Evolutionary conservation across 148 eudicot genomes (phyloP), one percentile per base, ranked within the genome.

Genomic region (Chenopodium suecicum): DNA sequence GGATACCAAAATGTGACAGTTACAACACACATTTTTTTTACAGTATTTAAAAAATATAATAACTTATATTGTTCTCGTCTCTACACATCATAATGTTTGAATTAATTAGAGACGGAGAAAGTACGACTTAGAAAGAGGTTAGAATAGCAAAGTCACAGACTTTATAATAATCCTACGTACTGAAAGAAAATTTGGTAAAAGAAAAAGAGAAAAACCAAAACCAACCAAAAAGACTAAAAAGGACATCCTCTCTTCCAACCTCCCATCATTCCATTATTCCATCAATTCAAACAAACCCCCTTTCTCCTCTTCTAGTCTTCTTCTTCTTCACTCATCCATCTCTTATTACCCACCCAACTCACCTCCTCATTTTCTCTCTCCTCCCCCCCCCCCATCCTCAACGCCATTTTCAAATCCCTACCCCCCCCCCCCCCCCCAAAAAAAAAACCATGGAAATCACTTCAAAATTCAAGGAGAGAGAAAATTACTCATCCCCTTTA

Each of bases 401-500:
- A n/a, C n/a, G n/a, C n/a, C n/a, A n/a, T n/a, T n/a, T n/a, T n/a
- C n/a, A n/a, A n/a, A n/a, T n/a, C n/a, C n/a, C n/a, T n/a, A n/a
- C n/a, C 25, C 44, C 25, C 37, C 37, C 4, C 37, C 34, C 34
- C 2, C 2, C 2, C 34, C 34, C 34, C 34, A 2, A 2, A 32
- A 34, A 0, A 23, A 22, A 62, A 44, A 52, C 4, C 17, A 69
- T 50, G 54, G 54, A 89, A 73, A 88, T 87, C 84, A 72, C 84
- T 60, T 88, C 91, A 2, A 91, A 86, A 76, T 75, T 73, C 77
- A 85, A 81, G 66, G 88, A 88, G 25, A 86, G 72, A 82, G 89
- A 89, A 19, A 83, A 84, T 81, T 81, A 50, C 14, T 50, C 88
- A 27, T 84, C 92, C 52, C 85, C 89, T 60, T 74, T 69, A 16